Evolutionary conservation across 139 green algal species (phyloP).

Genomic region (Picochlorum sp.): DNA sequence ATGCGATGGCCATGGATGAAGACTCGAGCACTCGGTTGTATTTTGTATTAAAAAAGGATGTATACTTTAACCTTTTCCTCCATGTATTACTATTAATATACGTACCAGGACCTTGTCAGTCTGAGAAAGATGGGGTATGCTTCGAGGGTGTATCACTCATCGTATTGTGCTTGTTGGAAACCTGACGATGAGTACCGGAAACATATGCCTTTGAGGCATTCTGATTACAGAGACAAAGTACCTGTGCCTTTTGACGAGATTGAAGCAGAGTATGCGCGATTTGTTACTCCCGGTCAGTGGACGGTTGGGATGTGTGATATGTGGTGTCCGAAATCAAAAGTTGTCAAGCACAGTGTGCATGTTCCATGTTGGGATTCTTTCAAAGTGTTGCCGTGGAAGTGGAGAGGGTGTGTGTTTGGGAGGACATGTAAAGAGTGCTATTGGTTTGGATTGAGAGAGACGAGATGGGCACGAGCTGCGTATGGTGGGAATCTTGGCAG

Average conservation of each 20-base stretch:
- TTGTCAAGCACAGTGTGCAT: slow-evolving; percentile 30
- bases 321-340: slow-evolving; percentile 26
- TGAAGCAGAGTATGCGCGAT: neutral
- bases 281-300: slow-evolving; percentile 23
- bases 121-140: neutral
- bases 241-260: slow-evolving; percentile 7
- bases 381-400: slow-evolving; percentile 17
- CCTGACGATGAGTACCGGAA: neutral
- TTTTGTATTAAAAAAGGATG: too few species aligned
- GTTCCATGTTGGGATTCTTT: slow-evolving; percentile 38
- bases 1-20: too few species aligned
- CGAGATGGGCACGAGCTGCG: slow-evolving; percentile 22
- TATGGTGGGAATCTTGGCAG: slow-evolving; percentile 28
- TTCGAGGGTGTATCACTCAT: neutral
- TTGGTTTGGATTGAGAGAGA: slow-evolving; percentile 29
- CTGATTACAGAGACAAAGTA: slow-evolving; percentile 18
- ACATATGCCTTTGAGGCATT: slow-evolving; percentile 19
- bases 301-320: slow-evolving; percentile 30
- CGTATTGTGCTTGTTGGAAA: slow-evolving; percentile 8
- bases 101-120: neutral
- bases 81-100: too few species aligned
- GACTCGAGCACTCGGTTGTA: too few species aligned
- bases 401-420: slow-evolving; percentile 22
- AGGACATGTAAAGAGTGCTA: slow-evolving; percentile 24
- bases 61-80: too few species aligned